Evolutionary conservation across 352 stramenopile species (phyloP).

Genomic region (Elongisporangium senticosum): DNA sequence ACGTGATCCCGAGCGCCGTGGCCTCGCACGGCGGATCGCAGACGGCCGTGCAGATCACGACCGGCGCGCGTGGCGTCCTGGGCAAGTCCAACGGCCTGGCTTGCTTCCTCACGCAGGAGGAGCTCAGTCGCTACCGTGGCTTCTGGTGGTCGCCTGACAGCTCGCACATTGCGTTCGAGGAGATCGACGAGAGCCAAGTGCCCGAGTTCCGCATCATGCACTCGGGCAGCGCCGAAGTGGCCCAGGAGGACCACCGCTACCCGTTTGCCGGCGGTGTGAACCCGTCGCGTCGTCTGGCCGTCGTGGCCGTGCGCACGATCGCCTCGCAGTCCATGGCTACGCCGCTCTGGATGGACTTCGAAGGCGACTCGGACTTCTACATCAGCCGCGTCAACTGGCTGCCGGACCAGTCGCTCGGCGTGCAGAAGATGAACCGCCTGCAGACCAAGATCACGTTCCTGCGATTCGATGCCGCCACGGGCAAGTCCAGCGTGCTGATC

Average conservation of each 20-base stretch:
- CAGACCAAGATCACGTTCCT: conserved; percentile 70
- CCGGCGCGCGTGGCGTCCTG: conserved; percentile 53
- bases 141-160: conserved; percentile 96
- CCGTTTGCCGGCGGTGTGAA: conserved; percentile 94
- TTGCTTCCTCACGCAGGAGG: conserved; percentile 97
- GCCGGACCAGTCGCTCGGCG: conserved; percentile 88
- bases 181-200: conserved; percentile 93
- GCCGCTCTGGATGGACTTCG: conserved; percentile 80
- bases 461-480: conserved; percentile 75
- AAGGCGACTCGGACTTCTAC: conserved; percentile 77
- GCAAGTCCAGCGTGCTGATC: conserved; percentile 69
- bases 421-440: conserved; percentile 84
- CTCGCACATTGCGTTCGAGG: conserved; percentile 80
- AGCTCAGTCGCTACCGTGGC: conserved; percentile 94
- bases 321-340: conserved; percentile 21
- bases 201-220: conserved; percentile 95
- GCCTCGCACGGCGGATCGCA: conserved; percentile 20
- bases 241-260: conserved; percentile 83
- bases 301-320: conserved; percentile 37
- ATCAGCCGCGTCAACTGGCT: conserved; percentile 93
- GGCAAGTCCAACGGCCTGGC: conserved; percentile 91
- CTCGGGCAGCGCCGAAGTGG: conserved; percentile 73
- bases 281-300: conserved; percentile 83
- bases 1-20: conserved; percentile 73
- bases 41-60: conserved; percentile 63